These are phyloP conservation scores for Smittium culicis DNA, from an alignment of 371 early-diverging fungal genomes.

Conservation along the genomic window DNA sequence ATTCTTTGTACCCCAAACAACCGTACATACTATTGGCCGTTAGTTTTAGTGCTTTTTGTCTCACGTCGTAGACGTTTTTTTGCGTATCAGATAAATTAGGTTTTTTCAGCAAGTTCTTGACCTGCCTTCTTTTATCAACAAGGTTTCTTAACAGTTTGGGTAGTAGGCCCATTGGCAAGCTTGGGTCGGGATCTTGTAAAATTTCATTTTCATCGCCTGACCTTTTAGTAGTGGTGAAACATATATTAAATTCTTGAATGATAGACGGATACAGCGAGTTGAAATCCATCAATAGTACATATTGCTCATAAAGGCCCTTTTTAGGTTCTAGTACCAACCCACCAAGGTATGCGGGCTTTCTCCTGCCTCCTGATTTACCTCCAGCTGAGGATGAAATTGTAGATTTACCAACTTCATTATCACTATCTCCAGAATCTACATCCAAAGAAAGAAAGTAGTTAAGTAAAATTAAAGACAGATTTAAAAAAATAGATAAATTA, in stretches of 20 bases:
- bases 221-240: slow-evolving; percentile 93
- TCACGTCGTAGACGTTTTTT: slow-evolving; percentile 66
- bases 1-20: slow-evolving; percentile 91
- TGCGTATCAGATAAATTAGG: slow-evolving; percentile 42
- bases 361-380: slow-evolving; percentile 29
- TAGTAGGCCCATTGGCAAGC: slow-evolving; percentile 60
- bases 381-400: background rate
- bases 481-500: no score
- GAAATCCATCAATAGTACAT: slow-evolving; percentile 96
- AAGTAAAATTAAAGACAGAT: no score
- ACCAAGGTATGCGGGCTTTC: slow-evolving; percentile 92
- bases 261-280: slow-evolving; percentile 99
- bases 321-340: slow-evolving; percentile 98
- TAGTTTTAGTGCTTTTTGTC: slow-evolving; percentile 95
- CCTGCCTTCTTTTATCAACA: slow-evolving; percentile 80
- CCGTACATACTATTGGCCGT: slow-evolving; percentile 99
- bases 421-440: background rate
- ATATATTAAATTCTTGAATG: slow-evolving; percentile 99
- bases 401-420: background rate
- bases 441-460: no score
- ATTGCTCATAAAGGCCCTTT: slow-evolving; percentile 93
- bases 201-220: slow-evolving; percentile 40
- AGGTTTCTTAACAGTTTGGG: slow-evolving; percentile 82
- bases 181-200: slow-evolving; percentile 63
- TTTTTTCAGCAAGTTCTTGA: slow-evolving; percentile 82